Evolutionary conservation across 1,284 basidiomycete genomes (phyloP).

Genomic region (Ustilago xerochloae): DNA sequence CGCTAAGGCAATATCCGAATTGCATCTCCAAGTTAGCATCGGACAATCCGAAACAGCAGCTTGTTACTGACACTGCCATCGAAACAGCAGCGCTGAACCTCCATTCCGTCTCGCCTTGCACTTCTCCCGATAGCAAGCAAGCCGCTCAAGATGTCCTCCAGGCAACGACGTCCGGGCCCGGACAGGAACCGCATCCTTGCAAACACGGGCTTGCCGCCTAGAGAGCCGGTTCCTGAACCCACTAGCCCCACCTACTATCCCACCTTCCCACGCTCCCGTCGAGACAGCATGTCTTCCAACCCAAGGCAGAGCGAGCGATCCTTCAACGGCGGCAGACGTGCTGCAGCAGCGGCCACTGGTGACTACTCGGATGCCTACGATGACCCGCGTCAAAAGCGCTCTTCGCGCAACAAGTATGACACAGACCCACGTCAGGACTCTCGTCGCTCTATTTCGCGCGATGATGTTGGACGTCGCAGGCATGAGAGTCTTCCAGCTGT

Average conservation of each 20-base stretch:
- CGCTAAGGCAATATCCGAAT: too few species aligned
- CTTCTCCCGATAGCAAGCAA: not conserved
- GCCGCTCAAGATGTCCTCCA: constrained; percentile 19
- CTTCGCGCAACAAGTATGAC: constrained; percentile 14
- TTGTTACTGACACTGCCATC: too few species aligned
- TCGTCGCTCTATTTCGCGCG: constrained; percentile 2
- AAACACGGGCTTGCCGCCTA: constrained; percentile 43
- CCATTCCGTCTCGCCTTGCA: not conserved
- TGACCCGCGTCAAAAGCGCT: constrained; percentile 11
- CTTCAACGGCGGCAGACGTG: constrained; percentile 21
- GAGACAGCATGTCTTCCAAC: constrained; percentile 14
- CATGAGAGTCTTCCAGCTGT: constrained; percentile 20
- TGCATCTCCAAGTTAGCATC: too few species aligned
- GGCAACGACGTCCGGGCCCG: constrained; percentile 28
- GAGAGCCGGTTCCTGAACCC: constrained; percentile 30
- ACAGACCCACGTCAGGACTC: constrained; percentile 17
- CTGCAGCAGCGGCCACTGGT: constrained; percentile 9
- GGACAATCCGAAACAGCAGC: too few species aligned
- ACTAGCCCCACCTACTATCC: constrained; percentile 26
- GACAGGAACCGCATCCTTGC: constrained; percentile 38
- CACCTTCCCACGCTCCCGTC: constrained; percentile 31
- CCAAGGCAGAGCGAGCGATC: constrained; percentile 33
- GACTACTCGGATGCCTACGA: constrained; percentile 9
- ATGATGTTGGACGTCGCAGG: constrained; percentile 16
- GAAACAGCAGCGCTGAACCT: not conserved